Percentiles rank a stretch among this genome's conserved stretches.
Conservation (phyloP, 192 early-diverging fungal genomes). For the Oehlia diaphana region DNA sequence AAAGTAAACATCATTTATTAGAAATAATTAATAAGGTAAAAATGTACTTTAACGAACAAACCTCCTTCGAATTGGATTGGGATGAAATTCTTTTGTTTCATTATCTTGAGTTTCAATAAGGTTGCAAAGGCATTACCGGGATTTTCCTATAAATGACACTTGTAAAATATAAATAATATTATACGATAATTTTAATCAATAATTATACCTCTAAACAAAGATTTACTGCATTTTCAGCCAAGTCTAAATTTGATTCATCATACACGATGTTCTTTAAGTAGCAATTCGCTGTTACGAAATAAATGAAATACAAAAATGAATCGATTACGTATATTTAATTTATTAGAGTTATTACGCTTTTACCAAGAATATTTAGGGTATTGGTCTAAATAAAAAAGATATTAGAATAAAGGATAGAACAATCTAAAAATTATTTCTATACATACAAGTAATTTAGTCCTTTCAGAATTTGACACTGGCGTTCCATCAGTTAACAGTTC, state of each 20-base stretch:
- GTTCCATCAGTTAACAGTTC: slow-evolving; percentile 10
- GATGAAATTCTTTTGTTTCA: slow-evolving; percentile 9
- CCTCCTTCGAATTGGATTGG: slow-evolving; percentile 1
- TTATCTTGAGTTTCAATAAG: slow-evolving; percentile 24
- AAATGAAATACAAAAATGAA: neutral
- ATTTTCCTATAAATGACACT: neutral
- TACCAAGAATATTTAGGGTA: too few species aligned
- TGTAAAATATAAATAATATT: neutral
- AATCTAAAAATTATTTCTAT: too few species aligned
- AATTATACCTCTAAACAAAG: slow-evolving; percentile 24
- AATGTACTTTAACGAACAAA: neutral
- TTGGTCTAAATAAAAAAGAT: too few species aligned
- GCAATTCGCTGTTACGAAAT: slow-evolving; percentile 14
- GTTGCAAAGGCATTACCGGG: slow-evolving; percentile 16
- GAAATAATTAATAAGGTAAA: neutral
- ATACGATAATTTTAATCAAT: neutral
- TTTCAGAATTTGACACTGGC: neutral
- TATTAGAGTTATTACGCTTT: neutral
- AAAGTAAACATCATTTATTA: neutral
- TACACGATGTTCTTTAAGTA: slow-evolving; percentile 21
- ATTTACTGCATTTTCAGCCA: slow-evolving; percentile 24
- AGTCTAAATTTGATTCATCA: slow-evolving; percentile 22
- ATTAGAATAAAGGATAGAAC: too few species aligned
- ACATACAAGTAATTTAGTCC: slow-evolving; percentile 9
- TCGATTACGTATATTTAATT: neutral